These are phyloP conservation scores for Globisporangium radiosum DNA, from an alignment of 352 stramenopile species.

Conservation along the genomic window DNA sequence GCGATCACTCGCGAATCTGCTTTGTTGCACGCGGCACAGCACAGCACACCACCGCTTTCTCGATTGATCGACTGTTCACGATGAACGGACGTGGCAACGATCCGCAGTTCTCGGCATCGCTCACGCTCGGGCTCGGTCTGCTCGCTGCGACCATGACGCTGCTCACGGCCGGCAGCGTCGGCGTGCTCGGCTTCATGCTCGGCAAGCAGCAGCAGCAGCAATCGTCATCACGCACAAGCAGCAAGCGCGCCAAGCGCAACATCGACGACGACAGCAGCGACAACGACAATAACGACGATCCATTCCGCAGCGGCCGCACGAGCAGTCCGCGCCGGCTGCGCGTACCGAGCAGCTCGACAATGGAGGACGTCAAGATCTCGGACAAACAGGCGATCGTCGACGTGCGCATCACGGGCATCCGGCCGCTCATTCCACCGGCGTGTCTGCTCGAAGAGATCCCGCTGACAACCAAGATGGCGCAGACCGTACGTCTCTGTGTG, in stretches of 20 bases:
- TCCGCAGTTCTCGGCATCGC: constrained; percentile 32
- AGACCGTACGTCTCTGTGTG: constrained; percentile 32
- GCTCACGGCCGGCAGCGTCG: constrained; percentile 62
- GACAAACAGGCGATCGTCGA: constrained; percentile 85
- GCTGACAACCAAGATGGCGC: constrained; percentile 64
- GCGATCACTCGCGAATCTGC: background rate
- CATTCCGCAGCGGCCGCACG: constrained; percentile 9
- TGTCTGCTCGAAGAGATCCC: constrained; percentile 83
- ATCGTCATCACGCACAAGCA: constrained; percentile 1
- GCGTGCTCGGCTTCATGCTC: constrained; percentile 61
- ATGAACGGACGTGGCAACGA: constrained; percentile 15
- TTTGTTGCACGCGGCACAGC: background rate
- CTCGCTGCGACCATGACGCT: constrained; percentile 69
- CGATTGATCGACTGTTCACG: background rate
- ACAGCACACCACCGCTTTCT: background rate
- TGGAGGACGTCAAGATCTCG: constrained; percentile 77
- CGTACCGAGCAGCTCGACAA: constrained; percentile 56
- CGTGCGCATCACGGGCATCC: constrained; percentile 82
- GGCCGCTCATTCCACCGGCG: constrained; percentile 80
- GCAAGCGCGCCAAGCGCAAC: constrained; percentile 14
- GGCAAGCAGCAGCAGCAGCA: constrained; percentile 29
- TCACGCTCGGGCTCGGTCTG: constrained; percentile 61
- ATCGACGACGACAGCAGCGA: constrained; percentile 1
- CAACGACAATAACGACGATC: constrained; percentile 11
- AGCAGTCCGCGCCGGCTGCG: constrained; percentile 36